Percentiles rank a stretch among this genome's conserved stretches.
Evolutionary conservation across 169 alveolate genomes (phyloP).

Genomic region (Plasmodium blacklocki): DNA sequence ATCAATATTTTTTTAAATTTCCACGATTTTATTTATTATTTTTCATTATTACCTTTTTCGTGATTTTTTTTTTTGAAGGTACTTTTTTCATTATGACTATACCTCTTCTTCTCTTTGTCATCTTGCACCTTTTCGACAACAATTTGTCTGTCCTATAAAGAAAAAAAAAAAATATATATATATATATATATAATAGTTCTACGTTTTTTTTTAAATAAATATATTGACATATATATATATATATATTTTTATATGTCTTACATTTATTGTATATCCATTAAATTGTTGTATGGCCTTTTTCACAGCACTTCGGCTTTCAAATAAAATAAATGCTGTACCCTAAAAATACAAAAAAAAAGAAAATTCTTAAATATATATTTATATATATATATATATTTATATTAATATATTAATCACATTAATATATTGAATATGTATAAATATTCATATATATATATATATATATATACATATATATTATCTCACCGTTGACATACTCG

Average conservation of each 20-base stretch:
- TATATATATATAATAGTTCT: too few species aligned
- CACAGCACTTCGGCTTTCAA: slow-evolving; percentile 39
- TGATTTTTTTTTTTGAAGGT: slow-evolving; percentile 3
- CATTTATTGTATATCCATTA: slow-evolving; percentile 40
- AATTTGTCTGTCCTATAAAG: slow-evolving; percentile 28
- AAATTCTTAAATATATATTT: too few species aligned
- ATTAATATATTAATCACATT: neutral
- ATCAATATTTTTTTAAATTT: too few species aligned
- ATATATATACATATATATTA: neutral
- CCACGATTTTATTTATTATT: too few species aligned
- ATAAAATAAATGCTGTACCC: slow-evolving; percentile 45
- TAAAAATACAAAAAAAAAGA: slow-evolving; percentile 3
- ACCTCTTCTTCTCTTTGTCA: neutral
- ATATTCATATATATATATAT: neutral
- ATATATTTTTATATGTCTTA: neutral
- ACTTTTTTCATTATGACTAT: slow-evolving; percentile 13
- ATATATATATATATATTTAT: too few species aligned
- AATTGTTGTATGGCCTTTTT: slow-evolving; percentile 60
- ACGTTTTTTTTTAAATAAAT: too few species aligned
- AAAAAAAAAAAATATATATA: neutral
- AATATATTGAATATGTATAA: neutral
- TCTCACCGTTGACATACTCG: slow-evolving; percentile 40
- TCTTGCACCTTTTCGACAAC: slow-evolving; percentile 24
- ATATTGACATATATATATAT: too few species aligned
- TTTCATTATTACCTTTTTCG: neutral